A percentile compares a stretch with the other conserved stretches of the same genome.
These are phyloP conservation scores for Mycena sanguinolenta DNA, from an alignment of 768 basidiomycete species.

Conservation along the genomic window DNA sequence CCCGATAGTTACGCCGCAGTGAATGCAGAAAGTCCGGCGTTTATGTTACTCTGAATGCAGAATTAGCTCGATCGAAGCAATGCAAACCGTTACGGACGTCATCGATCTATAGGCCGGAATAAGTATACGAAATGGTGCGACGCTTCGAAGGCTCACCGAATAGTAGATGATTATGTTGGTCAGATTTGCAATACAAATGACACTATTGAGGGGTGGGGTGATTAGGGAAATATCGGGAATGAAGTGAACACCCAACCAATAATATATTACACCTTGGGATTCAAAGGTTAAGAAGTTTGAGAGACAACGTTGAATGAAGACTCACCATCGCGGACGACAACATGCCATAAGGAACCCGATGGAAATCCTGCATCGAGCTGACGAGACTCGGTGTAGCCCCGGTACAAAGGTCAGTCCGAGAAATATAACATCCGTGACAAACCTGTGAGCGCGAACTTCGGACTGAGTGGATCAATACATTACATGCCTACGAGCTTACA, in stretches of 20 bases:
- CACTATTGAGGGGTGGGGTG: constrained; percentile 10
- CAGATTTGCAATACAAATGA: constrained; percentile 16
- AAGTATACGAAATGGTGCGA: constrained; percentile 12
- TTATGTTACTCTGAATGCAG: constrained; percentile 18
- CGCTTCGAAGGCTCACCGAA: constrained; percentile 13
- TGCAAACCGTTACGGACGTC: constrained; percentile 12
- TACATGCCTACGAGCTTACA: constrained; percentile 12
- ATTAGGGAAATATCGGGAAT: constrained; percentile 15
- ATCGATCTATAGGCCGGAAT: constrained; percentile 10
- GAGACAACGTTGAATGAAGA: constrained; percentile 9
- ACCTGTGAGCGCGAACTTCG: constrained; percentile 13
- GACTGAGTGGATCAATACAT: constrained; percentile 9
- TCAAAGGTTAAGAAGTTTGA: constrained; percentile 12
- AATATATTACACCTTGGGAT: constrained; percentile 14
- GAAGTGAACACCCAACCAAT: constrained; percentile 15
- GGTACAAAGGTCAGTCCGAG: constrained; percentile 18
- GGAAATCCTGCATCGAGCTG: constrained; percentile 15
- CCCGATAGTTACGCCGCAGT: constrained; percentile 3
- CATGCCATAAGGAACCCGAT: constrained; percentile 15
- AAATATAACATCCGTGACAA: constrained; percentile 13
- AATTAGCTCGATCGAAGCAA: constrained; percentile 12
- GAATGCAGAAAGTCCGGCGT: constrained; percentile 19
- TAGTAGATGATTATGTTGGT: constrained; percentile 20
- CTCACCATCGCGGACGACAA: constrained; percentile 16
- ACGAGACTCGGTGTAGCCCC: constrained; percentile 11